These are phyloP conservation scores for Citrus glauca DNA, from an alignment of 345 rosid species.

Conservation along the genomic window DNA sequence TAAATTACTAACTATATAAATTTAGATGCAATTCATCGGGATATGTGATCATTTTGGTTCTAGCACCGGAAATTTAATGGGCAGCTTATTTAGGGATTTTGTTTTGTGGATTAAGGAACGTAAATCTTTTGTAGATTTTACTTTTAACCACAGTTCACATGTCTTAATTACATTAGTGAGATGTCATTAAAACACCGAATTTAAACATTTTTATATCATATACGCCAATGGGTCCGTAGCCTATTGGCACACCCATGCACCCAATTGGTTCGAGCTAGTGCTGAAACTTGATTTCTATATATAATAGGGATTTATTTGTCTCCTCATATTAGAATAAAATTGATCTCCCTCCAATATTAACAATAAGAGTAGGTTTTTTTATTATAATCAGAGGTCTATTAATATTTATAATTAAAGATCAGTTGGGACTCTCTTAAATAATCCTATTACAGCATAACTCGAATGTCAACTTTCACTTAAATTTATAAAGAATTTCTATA, in stretches of 20 bases:
- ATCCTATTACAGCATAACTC: too few species aligned
- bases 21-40: neutral
- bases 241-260: too few species aligned
- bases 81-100: neutral
- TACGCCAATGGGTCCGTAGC: too few species aligned
- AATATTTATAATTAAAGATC: too few species aligned
- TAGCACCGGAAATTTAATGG: neutral
- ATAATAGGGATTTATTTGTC: too few species aligned
- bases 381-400: too few species aligned
- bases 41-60: neutral
- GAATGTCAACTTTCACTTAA: too few species aligned
- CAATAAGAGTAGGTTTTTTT: fast-evolving
- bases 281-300: fast-evolving
- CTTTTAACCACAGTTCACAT: neutral
- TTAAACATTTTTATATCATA: too few species aligned
- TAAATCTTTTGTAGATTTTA: neutral
- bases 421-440: too few species aligned
- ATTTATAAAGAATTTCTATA: too few species aligned
- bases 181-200: too few species aligned
- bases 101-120: neutral
- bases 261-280: too few species aligned
- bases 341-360: fast-evolving
- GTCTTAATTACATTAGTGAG: neutral
- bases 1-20: neutral
- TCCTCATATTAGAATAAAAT: fast-evolving